Percentiles rank a stretch among this genome's conserved stretches.
Conservation (phyloP, 176 grass and related monocot genomes). For the Melocanna baccifera region DNA sequence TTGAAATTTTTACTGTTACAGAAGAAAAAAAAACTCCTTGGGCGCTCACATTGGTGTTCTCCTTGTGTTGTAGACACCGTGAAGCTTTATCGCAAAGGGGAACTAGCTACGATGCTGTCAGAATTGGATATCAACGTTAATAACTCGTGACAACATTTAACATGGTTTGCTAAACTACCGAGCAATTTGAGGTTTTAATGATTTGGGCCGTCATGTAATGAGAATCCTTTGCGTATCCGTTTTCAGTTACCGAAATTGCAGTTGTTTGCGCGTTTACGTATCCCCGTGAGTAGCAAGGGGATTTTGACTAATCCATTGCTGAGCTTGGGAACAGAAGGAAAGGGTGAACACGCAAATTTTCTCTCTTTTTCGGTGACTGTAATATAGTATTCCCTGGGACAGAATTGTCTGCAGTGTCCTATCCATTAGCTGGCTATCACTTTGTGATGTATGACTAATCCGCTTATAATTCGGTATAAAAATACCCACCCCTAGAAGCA, state of each 20-base stretch:
- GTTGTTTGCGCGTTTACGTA: slow-evolving; percentile 15
- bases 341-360: not conserved
- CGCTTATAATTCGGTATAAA: too few relatives aligned
- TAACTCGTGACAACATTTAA: slow-evolving; percentile 39
- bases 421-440: not conserved
- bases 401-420: not conserved
- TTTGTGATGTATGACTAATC: too few relatives aligned
- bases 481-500: too few relatives aligned
- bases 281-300: not conserved
- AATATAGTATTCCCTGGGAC: not conserved
- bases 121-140: slow-evolving; percentile 53
- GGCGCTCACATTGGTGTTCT: not conserved
- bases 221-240: slow-evolving; percentile 4
- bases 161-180: not conserved
- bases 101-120: slow-evolving; percentile 60
- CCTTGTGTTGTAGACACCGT: slow-evolving; percentile 69
- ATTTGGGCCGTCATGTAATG: slow-evolving; percentile 15
- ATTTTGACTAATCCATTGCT: not conserved
- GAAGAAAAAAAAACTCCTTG: not conserved
- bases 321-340: too few relatives aligned
- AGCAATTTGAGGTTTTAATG: slow-evolving; percentile 5
- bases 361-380: not conserved
- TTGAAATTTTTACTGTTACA: not conserved
- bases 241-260: not conserved
- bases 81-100: slow-evolving; percentile 75